Percentiles rank a stretch among this genome's conserved stretches.
Evolutionary conservation across 1,284 basidiomycete species (phyloP).

Genomic region (Taiwanofungus camphoratus): DNA sequence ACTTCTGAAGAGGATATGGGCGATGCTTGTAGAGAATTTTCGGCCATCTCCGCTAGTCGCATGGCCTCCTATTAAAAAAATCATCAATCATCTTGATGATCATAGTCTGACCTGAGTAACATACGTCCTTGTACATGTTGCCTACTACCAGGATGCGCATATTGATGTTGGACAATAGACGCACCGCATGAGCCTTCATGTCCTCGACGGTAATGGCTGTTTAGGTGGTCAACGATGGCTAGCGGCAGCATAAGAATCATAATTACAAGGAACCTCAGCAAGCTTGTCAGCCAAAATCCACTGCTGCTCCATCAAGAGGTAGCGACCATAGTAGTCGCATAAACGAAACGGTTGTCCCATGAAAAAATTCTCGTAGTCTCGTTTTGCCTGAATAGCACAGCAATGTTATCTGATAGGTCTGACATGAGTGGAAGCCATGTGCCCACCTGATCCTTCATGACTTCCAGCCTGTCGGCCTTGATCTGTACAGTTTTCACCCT

Average conservation of each 20-base stretch:
- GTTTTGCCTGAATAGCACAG: constrained; percentile 44
- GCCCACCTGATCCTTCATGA: constrained; percentile 90
- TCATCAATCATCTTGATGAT: constrained; percentile 9
- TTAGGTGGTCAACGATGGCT: no score
- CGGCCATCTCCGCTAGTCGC: constrained; percentile 66
- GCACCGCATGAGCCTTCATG: constrained; percentile 60
- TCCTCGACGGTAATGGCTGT: constrained; percentile 70
- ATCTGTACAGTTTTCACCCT: constrained; percentile 68
- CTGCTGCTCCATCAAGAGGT: constrained; percentile 63
- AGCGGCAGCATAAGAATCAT: constrained; percentile 4
- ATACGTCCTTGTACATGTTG: constrained; percentile 78
- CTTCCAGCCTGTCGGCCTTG: constrained; percentile 67
- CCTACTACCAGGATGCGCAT: constrained; percentile 81
- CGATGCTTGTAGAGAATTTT: constrained; percentile 59
- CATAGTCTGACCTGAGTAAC: constrained; percentile 18
- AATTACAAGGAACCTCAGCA: constrained; percentile 70
- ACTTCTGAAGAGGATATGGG: constrained; percentile 53
- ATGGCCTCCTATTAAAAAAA: constrained; percentile 61
- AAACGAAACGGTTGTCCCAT: constrained; percentile 82
- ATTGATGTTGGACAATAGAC: constrained; percentile 65
- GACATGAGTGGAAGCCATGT: constrained; percentile 11
- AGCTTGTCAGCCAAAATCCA: constrained; percentile 85
- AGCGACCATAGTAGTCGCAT: constrained; percentile 74
- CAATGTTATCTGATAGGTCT: background rate
- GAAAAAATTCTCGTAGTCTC: constrained; percentile 84